Conservation (phyloP, 169 alveolate genomes). For the Babesia ovis region DNA sequence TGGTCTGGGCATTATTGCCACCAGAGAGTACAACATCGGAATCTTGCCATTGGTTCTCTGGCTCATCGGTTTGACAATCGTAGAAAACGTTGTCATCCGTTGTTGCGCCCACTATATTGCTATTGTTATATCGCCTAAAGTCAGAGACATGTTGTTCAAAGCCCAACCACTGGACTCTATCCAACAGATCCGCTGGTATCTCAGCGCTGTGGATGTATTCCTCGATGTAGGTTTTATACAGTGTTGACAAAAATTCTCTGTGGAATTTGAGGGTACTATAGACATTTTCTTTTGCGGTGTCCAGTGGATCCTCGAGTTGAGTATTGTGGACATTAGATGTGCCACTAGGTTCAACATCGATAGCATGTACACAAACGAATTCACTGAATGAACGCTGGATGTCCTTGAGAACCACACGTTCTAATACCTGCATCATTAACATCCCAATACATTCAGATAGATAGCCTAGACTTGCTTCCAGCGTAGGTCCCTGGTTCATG, state of each 20-base stretch:
- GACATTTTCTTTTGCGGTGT: not conserved
- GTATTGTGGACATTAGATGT: no score
- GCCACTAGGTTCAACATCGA: not conserved
- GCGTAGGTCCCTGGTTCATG: not conserved
- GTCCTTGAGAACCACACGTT: conserved; percentile 11
- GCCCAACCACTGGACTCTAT: conserved; percentile 31
- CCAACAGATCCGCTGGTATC: conserved; percentile 19
- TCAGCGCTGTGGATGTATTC: conserved; percentile 43
- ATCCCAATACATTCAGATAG: conserved; percentile 16
- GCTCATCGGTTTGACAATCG: not conserved
- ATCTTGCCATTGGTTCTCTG: no score
- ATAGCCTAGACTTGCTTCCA: not conserved
- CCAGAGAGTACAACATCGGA: no score
- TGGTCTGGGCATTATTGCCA: no score
- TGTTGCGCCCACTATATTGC: not conserved
- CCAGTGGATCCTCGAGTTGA: not conserved
- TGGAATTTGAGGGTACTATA: conserved; percentile 7
- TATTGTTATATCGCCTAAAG: conserved; percentile 18
- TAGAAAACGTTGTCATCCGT: not conserved
- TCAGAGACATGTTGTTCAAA: conserved; percentile 20
- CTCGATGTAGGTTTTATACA: conserved; percentile 26
- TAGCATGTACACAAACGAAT: not conserved
- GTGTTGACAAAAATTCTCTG: conserved; percentile 27
- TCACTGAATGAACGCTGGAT: conserved; percentile 11
- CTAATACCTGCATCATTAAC: conserved; percentile 27